Base-by-base conservation (phyloP, 768 basidiomycete genomes). In the Rubroboletus pulcherrimus region DNA sequence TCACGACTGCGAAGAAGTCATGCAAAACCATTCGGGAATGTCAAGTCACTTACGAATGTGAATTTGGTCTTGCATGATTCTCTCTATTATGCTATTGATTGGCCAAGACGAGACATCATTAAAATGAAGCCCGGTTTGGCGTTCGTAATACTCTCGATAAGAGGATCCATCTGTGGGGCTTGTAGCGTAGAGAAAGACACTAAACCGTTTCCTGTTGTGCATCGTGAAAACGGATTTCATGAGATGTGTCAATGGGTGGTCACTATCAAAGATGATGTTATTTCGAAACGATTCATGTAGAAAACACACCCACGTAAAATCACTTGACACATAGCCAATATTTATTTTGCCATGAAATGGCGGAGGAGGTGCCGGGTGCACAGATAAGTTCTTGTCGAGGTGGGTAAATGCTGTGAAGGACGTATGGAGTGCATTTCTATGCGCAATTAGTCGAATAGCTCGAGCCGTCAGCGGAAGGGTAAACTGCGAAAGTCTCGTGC, bases 171-270 rank as follows among this genome's bases (percentile, higher is more conserved):
- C 80, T 37, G 75, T 72, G n/a, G 75, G 65, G 51, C 74, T 78
- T 15, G 78, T 79, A 10, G 81, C 80, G 58, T 81, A 81, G 34
- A 78, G 71, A 54, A 67, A 77, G 6, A 80, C 63, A 24, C 71
- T 72, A 63, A 80, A 78, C 2, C 60, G 66, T n/a, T 60, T 48
- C 21, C 53, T 62, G 61, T 78, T 67, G 59, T 81, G 79, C 57
- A 77, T 66, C 15, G 69, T 62, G 57, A 81, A 81, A 40, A 77
- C 78, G 15, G 75, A 77, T 58, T 78, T 78, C 77, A 80, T 81
- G 49, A 81, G 72, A 58, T 81, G 80, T 24, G 78, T 73, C 45
- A 81, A 66, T 12, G 80, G 80, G 52, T 81, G 80, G 55, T 81
- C 77, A 60, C 78, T 80, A 51, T 39, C 11, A 31, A 39, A 26